These are phyloP conservation scores for Sclerospora graminicola DNA, from an alignment of 352 stramenopile species.

Conservation along the genomic window DNA sequence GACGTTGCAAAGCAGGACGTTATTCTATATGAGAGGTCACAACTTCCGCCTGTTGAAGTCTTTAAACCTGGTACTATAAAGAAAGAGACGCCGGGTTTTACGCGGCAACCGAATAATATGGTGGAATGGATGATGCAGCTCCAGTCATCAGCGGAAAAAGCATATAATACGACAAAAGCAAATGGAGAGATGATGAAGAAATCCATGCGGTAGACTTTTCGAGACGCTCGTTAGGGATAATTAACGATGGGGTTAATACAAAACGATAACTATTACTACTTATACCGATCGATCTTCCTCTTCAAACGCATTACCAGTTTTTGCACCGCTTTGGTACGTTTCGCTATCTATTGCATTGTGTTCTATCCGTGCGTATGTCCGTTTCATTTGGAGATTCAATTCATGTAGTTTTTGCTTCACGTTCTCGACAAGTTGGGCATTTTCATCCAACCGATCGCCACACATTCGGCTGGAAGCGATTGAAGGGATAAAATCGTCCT, in stretches of 20 bases:
- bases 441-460: not conserved
- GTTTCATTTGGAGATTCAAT: conserved; percentile 9
- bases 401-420: conserved; percentile 8
- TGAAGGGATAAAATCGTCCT: conserved; percentile 16
- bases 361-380: conserved; percentile 5
- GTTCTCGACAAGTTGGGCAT: not conserved
- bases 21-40: too few species aligned
- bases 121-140: conserved; percentile 29
- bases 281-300: too few species aligned
- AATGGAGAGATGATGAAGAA: conserved; percentile 38
- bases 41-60: not conserved
- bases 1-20: too few species aligned
- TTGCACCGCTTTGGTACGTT: too few species aligned
- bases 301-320: too few species aligned
- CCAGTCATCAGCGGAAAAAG: conserved; percentile 27
- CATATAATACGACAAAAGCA: conserved; percentile 30
- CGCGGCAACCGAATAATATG: conserved; percentile 7
- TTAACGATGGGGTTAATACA: not conserved
- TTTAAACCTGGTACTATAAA: not conserved
- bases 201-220: conserved; percentile 13
- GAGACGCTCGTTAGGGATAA: too few species aligned
- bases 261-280: not conserved
- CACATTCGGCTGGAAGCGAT: conserved; percentile 1
- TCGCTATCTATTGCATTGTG: not conserved
- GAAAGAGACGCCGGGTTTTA: not conserved